phyloP scores from a whole-genome alignment of 495 filamentous ascomycete species.

The Darksidea phi region DNA sequence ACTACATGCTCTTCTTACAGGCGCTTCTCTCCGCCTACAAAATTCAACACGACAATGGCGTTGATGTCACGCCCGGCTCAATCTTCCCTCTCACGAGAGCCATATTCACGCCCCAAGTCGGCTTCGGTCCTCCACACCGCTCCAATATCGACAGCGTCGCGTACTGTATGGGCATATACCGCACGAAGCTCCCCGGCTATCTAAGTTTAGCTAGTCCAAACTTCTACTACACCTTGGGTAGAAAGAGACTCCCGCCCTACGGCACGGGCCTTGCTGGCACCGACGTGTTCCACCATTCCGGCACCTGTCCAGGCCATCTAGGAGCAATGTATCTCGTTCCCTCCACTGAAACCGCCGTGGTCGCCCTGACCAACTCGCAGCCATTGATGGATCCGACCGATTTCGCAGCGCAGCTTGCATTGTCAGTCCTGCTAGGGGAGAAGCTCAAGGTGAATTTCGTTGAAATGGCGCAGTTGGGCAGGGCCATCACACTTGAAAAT shows the following conservation, averaged over 20 bases:
- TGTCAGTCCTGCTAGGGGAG: not conserved
- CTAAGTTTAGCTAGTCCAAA: too few species aligned
- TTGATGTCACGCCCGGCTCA: too few species aligned
- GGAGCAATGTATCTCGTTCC: slow-evolving; percentile 5
- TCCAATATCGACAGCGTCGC: too few species aligned
- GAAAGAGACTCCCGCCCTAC: not conserved
- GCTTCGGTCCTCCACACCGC: too few species aligned
- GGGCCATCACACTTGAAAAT: not conserved
- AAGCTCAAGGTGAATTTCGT: not conserved
- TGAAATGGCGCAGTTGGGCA: not conserved
- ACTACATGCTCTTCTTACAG: too few species aligned
- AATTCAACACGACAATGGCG: too few species aligned
- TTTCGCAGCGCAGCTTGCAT: slow-evolving; percentile 9
- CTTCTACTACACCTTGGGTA: too few species aligned
- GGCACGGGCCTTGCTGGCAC: slow-evolving; percentile 2
- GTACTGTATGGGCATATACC: too few species aligned
- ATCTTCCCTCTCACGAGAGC: too few species aligned
- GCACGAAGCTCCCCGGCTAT: too few species aligned
- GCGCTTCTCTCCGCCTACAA: too few species aligned
- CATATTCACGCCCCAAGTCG: too few species aligned
- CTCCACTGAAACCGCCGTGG: not conserved
- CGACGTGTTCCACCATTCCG: slow-evolving; percentile 11
- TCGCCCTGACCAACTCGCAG: not conserved
- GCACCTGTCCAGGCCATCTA: not conserved
- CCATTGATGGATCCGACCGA: slow-evolving; percentile 12